A percentile compares a stretch with the other conserved stretches of the same genome.
Conservation (phyloP, 495 filamentous ascomycete species). For the Penicillium chermesinum region DNA sequence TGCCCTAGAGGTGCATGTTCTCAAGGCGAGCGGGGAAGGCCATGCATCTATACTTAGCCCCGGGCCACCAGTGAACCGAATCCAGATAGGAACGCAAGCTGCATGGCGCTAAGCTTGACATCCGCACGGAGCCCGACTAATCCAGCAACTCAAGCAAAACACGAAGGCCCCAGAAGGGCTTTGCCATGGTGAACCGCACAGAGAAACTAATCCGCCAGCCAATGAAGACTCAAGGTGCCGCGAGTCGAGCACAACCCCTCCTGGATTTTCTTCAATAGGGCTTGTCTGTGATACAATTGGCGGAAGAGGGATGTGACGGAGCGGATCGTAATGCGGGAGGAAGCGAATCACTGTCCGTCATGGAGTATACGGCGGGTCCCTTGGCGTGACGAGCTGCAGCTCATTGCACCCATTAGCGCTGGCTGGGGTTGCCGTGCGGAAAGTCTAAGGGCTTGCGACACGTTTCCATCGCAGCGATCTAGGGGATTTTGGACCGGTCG, state of each 20-base stretch:
- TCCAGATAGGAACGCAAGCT: not conserved
- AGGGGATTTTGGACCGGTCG: too few species aligned
- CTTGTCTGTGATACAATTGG: conserved; percentile 20
- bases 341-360: conserved; percentile 17
- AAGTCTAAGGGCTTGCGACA: not conserved
- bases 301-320: conserved; percentile 17
- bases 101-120: conserved; percentile 15
- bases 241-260: conserved; percentile 9
- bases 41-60: conserved; percentile 28
- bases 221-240: conserved; percentile 6
- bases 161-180: too few species aligned
- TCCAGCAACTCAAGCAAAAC: too few species aligned
- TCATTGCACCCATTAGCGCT: conserved; percentile 17
- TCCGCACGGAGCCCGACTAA: conserved; percentile 6
- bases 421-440: conserved; percentile 7
- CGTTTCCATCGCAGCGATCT: too few species aligned
- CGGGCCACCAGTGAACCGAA: too few species aligned
- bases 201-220: conserved; percentile 15
- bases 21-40: conserved; percentile 8
- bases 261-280: conserved; percentile 15
- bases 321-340: conserved; percentile 16
- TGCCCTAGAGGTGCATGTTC: not conserved
- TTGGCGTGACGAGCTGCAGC: conserved; percentile 30
- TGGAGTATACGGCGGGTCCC: not conserved
- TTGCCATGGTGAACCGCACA: conserved; percentile 18